Evolutionary conservation across 2,329 filamentous ascomycete genomes (phyloP).

Genomic region (Ustulina deusta): DNA sequence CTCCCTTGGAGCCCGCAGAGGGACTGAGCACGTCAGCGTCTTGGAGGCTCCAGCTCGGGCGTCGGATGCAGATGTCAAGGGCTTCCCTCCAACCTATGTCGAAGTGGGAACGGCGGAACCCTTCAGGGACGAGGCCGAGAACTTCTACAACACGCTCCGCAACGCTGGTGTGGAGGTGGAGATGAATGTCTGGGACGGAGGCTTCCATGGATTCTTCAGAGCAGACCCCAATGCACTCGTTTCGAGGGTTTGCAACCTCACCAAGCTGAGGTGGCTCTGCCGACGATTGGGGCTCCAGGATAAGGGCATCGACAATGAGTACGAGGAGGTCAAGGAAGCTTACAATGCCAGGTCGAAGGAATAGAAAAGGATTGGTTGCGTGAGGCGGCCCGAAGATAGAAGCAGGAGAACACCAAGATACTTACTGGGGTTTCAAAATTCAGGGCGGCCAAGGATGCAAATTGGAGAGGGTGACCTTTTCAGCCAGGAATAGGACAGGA

Average conservation of each 20-base stretch:
- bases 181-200: constrained; percentile 31
- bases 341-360: constrained; percentile 19
- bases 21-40: constrained; percentile 28
- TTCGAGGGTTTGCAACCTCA: constrained; percentile 33
- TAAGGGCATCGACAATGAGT: constrained; percentile 22
- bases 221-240: constrained; percentile 34
- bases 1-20: constrained; percentile 34
- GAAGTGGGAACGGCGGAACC: constrained; percentile 38
- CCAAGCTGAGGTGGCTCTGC: constrained; percentile 37
- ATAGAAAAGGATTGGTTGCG: not conserved
- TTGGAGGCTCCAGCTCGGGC: constrained; percentile 41
- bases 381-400: not conserved
- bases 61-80: constrained; percentile 22
- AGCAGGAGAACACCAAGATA: not conserved
- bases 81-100: constrained; percentile 38
- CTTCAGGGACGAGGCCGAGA: constrained; percentile 36
- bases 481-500: no score
- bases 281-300: constrained; percentile 15
- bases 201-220: constrained; percentile 40
- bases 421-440: not conserved
- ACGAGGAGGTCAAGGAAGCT: constrained; percentile 10
- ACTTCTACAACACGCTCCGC: constrained; percentile 27
- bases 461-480: not conserved
- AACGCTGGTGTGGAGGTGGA: constrained; percentile 34
- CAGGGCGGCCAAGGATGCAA: not conserved